Conservation (phyloP, 2,329 filamentous ascomycete genomes). For the Colletotrichum somersetense region DNA sequence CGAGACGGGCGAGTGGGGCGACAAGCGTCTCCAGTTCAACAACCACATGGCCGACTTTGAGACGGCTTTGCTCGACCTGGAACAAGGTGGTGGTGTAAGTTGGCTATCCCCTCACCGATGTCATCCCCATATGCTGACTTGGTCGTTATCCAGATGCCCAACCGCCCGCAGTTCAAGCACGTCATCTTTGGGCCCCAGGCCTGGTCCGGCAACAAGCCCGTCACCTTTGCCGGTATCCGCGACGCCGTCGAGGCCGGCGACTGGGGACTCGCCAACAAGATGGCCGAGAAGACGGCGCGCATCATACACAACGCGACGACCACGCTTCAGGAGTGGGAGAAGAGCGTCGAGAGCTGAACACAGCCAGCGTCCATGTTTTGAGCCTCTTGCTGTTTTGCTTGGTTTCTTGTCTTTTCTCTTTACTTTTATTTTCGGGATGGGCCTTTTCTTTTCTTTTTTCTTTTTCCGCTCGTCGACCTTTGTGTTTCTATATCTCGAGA, state of each 20-base stretch:
- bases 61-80: slow-evolving; percentile 82
- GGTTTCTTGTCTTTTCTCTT: too few relatives aligned
- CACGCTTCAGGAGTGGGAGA: slow-evolving; percentile 45
- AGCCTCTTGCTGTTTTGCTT: neutral
- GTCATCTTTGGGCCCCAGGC: slow-evolving; percentile 86
- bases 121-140: slow-evolving; percentile 39
- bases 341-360: slow-evolving; percentile 19
- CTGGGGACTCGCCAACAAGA: slow-evolving; percentile 75
- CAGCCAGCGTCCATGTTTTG: neutral
- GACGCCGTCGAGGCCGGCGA: slow-evolving; percentile 81
- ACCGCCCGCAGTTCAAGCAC: slow-evolving; percentile 94
- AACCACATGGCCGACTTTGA: slow-evolving; percentile 85
- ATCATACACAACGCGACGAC: slow-evolving; percentile 73
- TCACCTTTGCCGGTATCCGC: slow-evolving; percentile 77
- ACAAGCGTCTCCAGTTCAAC: slow-evolving; percentile 82
- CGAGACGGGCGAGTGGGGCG: slow-evolving; percentile 77
- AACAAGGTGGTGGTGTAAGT: slow-evolving; percentile 76
- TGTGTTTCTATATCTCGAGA: slow-evolving; percentile 4
- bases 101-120: neutral
- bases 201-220: slow-evolving; percentile 74
- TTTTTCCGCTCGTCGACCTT: neutral
- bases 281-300: slow-evolving; percentile 78
- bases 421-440: too few relatives aligned
- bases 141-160: slow-evolving; percentile 71
- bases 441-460: neutral